Conservation (phyloP, 2,329 filamentous ascomycete genomes). For the Exserohilum turcica region DNA sequence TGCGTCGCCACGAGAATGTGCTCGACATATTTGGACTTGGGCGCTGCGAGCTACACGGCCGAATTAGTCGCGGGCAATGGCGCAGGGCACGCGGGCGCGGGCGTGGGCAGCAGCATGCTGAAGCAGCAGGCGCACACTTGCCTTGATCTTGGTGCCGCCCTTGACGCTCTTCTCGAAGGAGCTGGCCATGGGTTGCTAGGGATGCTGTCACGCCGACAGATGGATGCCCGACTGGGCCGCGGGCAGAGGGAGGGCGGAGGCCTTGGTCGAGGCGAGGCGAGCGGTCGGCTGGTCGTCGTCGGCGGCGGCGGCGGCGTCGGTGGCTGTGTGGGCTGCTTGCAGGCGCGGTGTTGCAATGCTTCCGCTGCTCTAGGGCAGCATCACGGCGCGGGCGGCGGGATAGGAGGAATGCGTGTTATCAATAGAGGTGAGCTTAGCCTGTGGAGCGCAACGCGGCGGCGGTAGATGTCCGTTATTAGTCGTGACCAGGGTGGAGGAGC, state of each 20-base stretch:
- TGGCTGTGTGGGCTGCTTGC: background rate
- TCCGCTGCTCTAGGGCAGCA: conserved; percentile 36
- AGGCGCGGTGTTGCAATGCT: conserved; percentile 19
- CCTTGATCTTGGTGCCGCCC: conserved; percentile 97
- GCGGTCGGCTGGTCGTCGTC: conserved; percentile 10
- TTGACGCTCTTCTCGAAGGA: conserved; percentile 99
- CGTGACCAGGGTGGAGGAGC: conserved; percentile 19
- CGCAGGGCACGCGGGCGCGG: background rate
- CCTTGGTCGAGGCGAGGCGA: conserved; percentile 8
- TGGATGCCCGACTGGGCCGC: conserved; percentile 21
- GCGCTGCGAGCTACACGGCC: conserved; percentile 75
- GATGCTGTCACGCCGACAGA: conserved; percentile 18
- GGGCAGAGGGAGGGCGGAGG: conserved; percentile 15
- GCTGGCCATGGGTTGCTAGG: conserved; percentile 66
- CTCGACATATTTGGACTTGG: conserved; percentile 99
- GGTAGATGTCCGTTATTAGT: conserved; percentile 22
- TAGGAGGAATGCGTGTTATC: conserved; percentile 23
- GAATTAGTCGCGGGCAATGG: conserved; percentile 26
- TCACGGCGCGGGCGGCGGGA: conserved; percentile 24
- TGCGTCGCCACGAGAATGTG: conserved; percentile 95
- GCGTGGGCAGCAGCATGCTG: background rate
- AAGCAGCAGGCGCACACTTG: conserved; percentile 45
- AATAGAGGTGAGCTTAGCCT: conserved; percentile 20
- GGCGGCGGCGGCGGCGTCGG: conserved; percentile 2
- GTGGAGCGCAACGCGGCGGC: conserved; percentile 20